Base-by-base conservation (phyloP, 2,329 filamentous ascomycete genomes). In the Epichloe festucae region DNA sequence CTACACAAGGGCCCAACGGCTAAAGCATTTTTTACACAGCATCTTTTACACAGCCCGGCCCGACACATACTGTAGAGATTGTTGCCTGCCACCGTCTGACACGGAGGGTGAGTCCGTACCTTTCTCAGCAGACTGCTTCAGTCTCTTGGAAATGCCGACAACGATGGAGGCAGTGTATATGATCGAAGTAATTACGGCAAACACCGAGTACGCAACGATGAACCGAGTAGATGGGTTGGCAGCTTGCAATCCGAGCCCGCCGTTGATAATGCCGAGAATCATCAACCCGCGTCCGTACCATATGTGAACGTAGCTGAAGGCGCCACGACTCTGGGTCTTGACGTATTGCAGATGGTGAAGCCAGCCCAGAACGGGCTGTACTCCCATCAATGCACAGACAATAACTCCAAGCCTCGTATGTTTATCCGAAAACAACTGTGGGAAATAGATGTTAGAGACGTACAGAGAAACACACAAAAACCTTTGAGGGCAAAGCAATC, bases 231-330 rank as follows among this genome's bases (percentile, higher is more conserved):
- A 56, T 1, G 73, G 70, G n/a, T 58, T 55, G 1, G 76, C 69
- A 17, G 82, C 67, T 55, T 73, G 54, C 23, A 85, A 65, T 3
- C 82, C 82, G 4, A 85, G 63, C 0, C 81, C 82, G 53, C 81
- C 82, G 58, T 85, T 85, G 58, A 84, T 62, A 41, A 84, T 70
- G 23, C 78, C 81, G 2, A 84, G 61, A 17, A 77, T 51, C 56
- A 85, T 77, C 42, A 84, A 62, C 1, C 68, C 58, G 21, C 81
- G 74, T 15, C 82, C 82, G 59, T 74, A 81, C 78, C 79, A 84
- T 56, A 82, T 75, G 61, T 85, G 82, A 2, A 69, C 60, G 56
- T 82, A 65, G 55, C 77, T 80, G 55, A 82, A 60, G 40, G 68
- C 14, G 7, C 74, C 74, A 38, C 81, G 77, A 23, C 59, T 44